phyloP scores from a whole-genome alignment of 2,329 filamentous ascomycete species.

The Cordyceps pruinosa region DNA sequence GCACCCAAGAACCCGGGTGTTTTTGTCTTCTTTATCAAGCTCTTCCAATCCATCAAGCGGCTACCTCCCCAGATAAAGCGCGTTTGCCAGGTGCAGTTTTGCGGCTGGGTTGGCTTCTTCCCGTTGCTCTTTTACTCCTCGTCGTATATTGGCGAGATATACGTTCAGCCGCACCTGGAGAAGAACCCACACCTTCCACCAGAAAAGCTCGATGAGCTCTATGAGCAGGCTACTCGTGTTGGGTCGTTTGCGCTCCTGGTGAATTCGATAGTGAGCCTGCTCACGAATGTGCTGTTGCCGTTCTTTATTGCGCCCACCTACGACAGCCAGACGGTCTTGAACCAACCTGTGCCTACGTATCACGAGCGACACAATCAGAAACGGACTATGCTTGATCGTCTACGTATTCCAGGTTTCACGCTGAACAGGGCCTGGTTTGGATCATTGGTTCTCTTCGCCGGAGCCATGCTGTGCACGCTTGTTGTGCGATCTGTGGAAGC shows the following conservation, averaged over 20 bases:
- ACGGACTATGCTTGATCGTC: constrained; percentile 45
- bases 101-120: constrained; percentile 93
- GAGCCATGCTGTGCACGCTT: constrained; percentile 76
- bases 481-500: constrained; percentile 64
- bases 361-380: constrained; percentile 26
- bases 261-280: constrained; percentile 78
- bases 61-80: constrained; percentile 75
- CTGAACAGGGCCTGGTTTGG: constrained; percentile 82
- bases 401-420: constrained; percentile 77
- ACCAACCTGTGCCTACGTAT: constrained; percentile 14
- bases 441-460: constrained; percentile 75
- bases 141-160: constrained; percentile 88
- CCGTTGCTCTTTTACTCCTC: constrained; percentile 94
- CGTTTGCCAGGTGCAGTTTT: constrained; percentile 78
- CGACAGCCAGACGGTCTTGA: constrained; percentile 35
- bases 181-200: constrained; percentile 71
- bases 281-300: constrained; percentile 75
- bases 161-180: constrained; percentile 74
- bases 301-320: constrained; percentile 82
- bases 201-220: constrained; percentile 68
- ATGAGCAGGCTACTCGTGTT: constrained; percentile 77
- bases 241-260: constrained; percentile 85
- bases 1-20: constrained; percentile 57
- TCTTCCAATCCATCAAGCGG: constrained; percentile 68
- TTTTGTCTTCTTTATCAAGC: constrained; percentile 69